Evolutionary conservation across 139 green algal species (phyloP).

Genomic region (Yamagishiella unicocca): DNA sequence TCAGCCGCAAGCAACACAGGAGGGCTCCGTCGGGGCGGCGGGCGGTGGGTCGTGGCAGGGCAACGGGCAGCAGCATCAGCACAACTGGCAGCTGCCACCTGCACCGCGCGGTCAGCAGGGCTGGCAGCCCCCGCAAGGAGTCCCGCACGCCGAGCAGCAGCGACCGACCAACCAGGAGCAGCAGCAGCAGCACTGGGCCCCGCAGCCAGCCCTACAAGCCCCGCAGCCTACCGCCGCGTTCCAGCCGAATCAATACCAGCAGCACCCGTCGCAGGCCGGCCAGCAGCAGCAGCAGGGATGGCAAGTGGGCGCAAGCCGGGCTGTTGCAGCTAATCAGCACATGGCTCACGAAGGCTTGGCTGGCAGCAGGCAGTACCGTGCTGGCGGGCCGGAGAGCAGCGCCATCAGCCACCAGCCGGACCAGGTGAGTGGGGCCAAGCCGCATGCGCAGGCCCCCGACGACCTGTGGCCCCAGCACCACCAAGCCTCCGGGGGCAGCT

Average conservation of each 20-base stretch:
- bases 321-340: no score
- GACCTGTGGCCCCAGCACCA: no score
- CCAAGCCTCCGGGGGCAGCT: no score
- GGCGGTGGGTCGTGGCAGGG: not conserved
- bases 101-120: not conserved
- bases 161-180: not conserved
- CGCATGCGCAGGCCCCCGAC: no score
- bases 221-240: not conserved
- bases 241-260: not conserved
- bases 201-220: not conserved
- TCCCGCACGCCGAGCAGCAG: conserved; percentile 29
- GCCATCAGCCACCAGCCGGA: no score
- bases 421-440: no score
- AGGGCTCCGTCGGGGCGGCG: not conserved
- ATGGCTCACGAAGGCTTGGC: no score
- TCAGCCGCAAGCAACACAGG: conserved; percentile 1
- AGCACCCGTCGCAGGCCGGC: not conserved
- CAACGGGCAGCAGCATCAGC: conserved; percentile 14
- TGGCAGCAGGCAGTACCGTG: no score
- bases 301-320: not conserved
- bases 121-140: conserved; percentile 14
- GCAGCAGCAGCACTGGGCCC: not conserved
- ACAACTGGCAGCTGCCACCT: no score
- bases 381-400: no score
- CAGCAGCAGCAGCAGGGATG: not conserved